phyloP scores from a whole-genome alignment of 768 basidiomycete genomes.

The Suillus spraguei region DNA sequence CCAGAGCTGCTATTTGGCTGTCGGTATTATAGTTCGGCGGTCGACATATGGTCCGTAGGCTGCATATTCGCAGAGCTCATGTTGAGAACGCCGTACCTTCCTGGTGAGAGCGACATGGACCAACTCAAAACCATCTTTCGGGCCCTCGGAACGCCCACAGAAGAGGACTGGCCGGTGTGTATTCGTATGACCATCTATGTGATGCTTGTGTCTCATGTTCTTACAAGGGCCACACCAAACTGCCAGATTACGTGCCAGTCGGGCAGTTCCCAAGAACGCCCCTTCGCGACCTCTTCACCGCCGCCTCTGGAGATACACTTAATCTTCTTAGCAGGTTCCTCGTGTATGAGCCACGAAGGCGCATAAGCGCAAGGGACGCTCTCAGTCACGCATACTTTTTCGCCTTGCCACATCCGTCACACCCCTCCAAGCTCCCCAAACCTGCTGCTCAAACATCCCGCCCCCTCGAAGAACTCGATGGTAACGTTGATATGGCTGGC shows the following conservation, averaged over 20 bases:
- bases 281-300: slow-evolving; percentile 87
- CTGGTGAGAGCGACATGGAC: slow-evolving; percentile 96
- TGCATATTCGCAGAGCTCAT: slow-evolving; percentile 98
- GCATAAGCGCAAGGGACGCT: slow-evolving; percentile 80
- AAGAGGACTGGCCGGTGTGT: slow-evolving; percentile 95
- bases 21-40: slow-evolving; percentile 87
- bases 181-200: not conserved
- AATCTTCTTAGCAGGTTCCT: slow-evolving; percentile 82
- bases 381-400: slow-evolving; percentile 88
- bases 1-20: slow-evolving; percentile 93
- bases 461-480: slow-evolving; percentile 78
- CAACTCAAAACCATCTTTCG: slow-evolving; percentile 94
- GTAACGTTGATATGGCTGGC: slow-evolving; percentile 58
- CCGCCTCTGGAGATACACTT: slow-evolving; percentile 82
- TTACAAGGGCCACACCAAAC: slow-evolving; percentile 79
- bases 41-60: slow-evolving; percentile 97
- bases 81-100: slow-evolving; percentile 92
- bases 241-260: slow-evolving; percentile 88
- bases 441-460: slow-evolving; percentile 47
- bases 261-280: slow-evolving; percentile 85
- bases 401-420: slow-evolving; percentile 82
- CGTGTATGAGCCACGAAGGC: slow-evolving; percentile 81
- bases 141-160: slow-evolving; percentile 93
- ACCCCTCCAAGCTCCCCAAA: slow-evolving; percentile 89
- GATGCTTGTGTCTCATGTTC: not conserved